Evolutionary conservation across 768 basidiomycete species (phyloP).

Genomic region (Lactifluus subvellereus): DNA sequence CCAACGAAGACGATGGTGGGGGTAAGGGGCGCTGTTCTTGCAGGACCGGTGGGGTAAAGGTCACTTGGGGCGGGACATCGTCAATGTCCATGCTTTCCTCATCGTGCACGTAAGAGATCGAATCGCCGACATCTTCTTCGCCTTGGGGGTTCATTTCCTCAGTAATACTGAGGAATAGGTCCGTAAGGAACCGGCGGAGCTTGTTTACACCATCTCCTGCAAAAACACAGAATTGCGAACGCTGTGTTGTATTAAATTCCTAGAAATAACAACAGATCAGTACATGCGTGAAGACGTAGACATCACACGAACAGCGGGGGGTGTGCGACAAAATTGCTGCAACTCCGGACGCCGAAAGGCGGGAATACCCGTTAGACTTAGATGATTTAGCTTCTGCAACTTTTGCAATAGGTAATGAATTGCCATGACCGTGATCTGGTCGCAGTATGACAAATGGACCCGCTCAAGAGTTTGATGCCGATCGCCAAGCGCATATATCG

Average conservation of each 20-base stretch:
- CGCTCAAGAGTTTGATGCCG: conserved; percentile 85
- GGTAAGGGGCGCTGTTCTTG: conserved; percentile 9
- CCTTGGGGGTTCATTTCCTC: conserved; percentile 46
- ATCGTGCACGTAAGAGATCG: conserved; percentile 40
- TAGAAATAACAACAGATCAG: conserved; percentile 30
- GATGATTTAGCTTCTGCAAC: conserved; percentile 86
- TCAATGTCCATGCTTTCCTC: conserved; percentile 32
- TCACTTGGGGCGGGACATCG: conserved; percentile 30
- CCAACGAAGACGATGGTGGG: neutral
- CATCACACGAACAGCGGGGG: conserved; percentile 62
- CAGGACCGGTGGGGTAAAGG: conserved; percentile 16
- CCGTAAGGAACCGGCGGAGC: conserved; percentile 72
- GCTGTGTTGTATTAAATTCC: conserved; percentile 91
- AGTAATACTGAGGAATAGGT: conserved; percentile 68
- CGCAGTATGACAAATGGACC: conserved; percentile 96
- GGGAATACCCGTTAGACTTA: conserved; percentile 95
- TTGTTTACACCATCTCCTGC: conserved; percentile 86
- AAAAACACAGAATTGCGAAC: conserved; percentile 91
- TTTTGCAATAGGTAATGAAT: conserved; percentile 86
- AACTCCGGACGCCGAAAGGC: conserved; percentile 81
- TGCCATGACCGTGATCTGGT: conserved; percentile 88
- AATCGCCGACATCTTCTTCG: conserved; percentile 54
- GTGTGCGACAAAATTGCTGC: conserved; percentile 83
- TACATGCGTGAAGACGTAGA: neutral
- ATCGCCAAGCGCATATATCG: conserved; percentile 82